Evolutionary conservation across 2,329 filamentous ascomycete species (phyloP), one percentile per base, ranked within the genome.

Genomic region (Tolypocladium inflatum): DNA sequence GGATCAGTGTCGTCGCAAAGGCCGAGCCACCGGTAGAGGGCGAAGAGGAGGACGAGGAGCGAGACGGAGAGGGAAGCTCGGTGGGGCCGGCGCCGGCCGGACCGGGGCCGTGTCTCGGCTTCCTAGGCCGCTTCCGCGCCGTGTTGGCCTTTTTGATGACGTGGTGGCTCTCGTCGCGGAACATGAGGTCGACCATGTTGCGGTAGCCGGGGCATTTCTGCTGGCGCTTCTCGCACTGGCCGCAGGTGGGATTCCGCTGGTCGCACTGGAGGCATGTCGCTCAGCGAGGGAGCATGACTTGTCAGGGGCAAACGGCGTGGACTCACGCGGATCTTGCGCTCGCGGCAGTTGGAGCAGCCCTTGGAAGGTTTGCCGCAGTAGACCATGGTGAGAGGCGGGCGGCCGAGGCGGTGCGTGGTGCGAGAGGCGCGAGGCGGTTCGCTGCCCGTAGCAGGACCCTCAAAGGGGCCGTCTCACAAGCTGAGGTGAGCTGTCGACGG

Each of bases 351-450:
- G 62, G 78, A 80, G 67, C 80, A 83, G 45, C 79, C 80, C 65
- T 80, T 80, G 42, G 80, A 82, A 50, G 80, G 80, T 63, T 81
- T 82, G 6, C 80, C 80, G 62, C 80, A 82, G 64, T 81, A 83
- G 7, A 83, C 80, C 80, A 83, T 83, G 57, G 42, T 56, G 59
- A 51, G 26, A 50, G 45, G 15, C 26, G 23, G 45, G 23, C 26
- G 45, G 7, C 19, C 8, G 15, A 19, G 43, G 1, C 2, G 43
- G 8, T 19, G 45, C 15, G 45, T 13, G 23, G 13, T 5, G 1
- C 17, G 45, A 26, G 45, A 33, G 7, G 23, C 1, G 45, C 26
- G 45, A 45, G 26, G 45, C 26, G 35, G 35, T 13, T 13, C 35
- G 35, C 35, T 1, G 35, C 35, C 26, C 8, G 8, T 17, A 33